phyloP scores from a whole-genome alignment of 352 stramenopile species.

The Elongisporangium prolatum region DNA sequence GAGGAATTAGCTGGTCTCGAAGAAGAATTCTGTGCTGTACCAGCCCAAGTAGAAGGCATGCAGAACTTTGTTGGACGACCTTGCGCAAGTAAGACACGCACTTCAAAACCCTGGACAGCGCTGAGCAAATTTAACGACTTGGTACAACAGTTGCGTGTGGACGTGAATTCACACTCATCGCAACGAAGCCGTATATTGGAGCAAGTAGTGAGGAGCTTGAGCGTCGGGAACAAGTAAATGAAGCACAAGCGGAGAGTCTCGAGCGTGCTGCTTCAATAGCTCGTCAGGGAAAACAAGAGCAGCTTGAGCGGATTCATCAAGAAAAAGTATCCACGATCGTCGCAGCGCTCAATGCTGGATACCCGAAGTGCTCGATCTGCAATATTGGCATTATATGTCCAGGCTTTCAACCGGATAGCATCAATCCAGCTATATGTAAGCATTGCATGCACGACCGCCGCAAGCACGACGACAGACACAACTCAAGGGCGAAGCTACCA shows the following conservation, averaged over 20 bases:
- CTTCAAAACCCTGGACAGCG: not conserved
- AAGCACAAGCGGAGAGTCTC: conserved; percentile 38
- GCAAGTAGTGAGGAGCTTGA: conserved; percentile 68
- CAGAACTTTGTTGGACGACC: conserved; percentile 61
- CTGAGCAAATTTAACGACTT: not conserved
- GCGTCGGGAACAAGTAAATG: conserved; percentile 29
- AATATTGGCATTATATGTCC: conserved; percentile 59
- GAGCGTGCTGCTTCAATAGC: conserved; percentile 43
- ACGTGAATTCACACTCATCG: conserved; percentile 90
- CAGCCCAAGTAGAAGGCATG: conserved; percentile 69
- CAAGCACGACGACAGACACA: conserved; percentile 56
- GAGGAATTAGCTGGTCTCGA: conserved; percentile 67
- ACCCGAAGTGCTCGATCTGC: conserved; percentile 65
- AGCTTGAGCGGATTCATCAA: conserved; percentile 40
- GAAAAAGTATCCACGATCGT: conserved; percentile 40
- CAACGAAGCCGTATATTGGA: conserved; percentile 92
- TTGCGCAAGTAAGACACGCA: conserved; percentile 47
- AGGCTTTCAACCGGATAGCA: conserved; percentile 59
- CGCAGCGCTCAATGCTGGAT: conserved; percentile 44
- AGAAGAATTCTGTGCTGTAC: conserved; percentile 79
- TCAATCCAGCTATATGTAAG: conserved; percentile 68
- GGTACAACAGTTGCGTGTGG: conserved; percentile 73
- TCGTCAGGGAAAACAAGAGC: conserved; percentile 26
- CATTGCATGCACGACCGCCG: conserved; percentile 73
- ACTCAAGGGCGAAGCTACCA: conserved; percentile 25